A percentile compares a stretch with the other conserved stretches of the same genome.
These are phyloP conservation scores for Petunia secreta DNA, from an alignment of 257 asterid genomes.

Conservation along the genomic window DNA sequence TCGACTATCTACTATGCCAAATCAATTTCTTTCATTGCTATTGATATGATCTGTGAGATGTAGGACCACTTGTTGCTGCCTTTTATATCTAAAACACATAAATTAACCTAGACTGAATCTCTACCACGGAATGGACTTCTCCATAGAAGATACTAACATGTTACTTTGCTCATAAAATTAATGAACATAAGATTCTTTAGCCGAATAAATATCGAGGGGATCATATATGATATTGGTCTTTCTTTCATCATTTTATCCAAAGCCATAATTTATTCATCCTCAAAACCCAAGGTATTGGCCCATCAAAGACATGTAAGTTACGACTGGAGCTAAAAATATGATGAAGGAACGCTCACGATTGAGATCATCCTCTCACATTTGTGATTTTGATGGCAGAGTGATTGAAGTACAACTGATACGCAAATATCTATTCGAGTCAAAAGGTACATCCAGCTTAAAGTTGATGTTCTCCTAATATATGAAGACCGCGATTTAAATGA, in stretches of 20 bases:
- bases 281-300: not conserved
- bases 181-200: constrained; percentile 4
- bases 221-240: not conserved
- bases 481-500: too few species aligned
- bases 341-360: not conserved
- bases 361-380: not conserved
- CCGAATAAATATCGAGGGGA: not conserved
- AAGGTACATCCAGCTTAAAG: too few species aligned
- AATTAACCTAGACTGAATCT: not conserved
- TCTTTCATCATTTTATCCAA: not conserved
- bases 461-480: too few species aligned
- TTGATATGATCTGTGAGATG: not conserved
- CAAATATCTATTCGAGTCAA: too few species aligned
- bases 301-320: not conserved
- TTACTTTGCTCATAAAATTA: constrained; percentile 9
- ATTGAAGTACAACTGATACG: not conserved
- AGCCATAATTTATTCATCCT: not conserved
- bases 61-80: not conserved
- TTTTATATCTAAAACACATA: not conserved
- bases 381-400: not conserved
- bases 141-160: not conserved
- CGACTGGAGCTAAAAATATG: not conserved
- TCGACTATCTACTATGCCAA: not conserved
- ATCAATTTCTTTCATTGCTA: not conserved
- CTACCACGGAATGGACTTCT: not conserved